Base-by-base conservation (phyloP, 345 rosid species). In the Geranium rotundifolium region DNA sequence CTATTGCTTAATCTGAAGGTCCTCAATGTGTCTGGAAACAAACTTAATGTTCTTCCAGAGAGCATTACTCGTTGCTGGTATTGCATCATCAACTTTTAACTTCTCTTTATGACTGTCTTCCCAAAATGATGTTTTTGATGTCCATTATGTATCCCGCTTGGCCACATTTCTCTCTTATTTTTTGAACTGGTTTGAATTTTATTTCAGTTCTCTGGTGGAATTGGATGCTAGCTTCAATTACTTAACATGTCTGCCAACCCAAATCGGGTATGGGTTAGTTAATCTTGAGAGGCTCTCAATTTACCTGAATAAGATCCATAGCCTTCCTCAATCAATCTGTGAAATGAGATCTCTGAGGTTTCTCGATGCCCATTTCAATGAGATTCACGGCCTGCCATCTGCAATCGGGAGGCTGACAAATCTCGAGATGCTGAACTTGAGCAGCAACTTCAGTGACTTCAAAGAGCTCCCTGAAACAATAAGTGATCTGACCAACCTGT, bases 281-380 rank as follows among this genome's bases (percentile, higher is more conserved):
- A 81, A 80, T 66, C 95, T 95, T 4, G 80, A 82, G 79, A 90
- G 37, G 73, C 75, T 95, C 16, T 80, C 76, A 1, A 74, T 95
- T 56, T 86, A 84, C 62, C 76, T 88, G 72, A 95, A 95, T 69
- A 95, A 90, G 65, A 72, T 95, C 50, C 77, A 77, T 39, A 65
- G 72, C 63, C 80, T 93, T 68, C 97, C 99, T 7, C 54, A 73
- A 16, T 90, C 99, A 1, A 75, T 88, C 52, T 76, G 88, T 50
- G 96, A 90, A 75, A 86, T 90, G 90, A 71, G 70, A 61, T 82
- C 81, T 62, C 69, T 95, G 63, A 77, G 59, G 67, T 77, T 83
- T 60, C 78, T 95, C 59, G 97, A 90, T 62, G 97, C 79, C 41
- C 99, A 88, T 73, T 90, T 95, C 83, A 90, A 95, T 61, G 89